These are phyloP conservation scores for Nakazawaea ernobii DNA, from an alignment of 805 yeast species.

Conservation along the genomic window DNA sequence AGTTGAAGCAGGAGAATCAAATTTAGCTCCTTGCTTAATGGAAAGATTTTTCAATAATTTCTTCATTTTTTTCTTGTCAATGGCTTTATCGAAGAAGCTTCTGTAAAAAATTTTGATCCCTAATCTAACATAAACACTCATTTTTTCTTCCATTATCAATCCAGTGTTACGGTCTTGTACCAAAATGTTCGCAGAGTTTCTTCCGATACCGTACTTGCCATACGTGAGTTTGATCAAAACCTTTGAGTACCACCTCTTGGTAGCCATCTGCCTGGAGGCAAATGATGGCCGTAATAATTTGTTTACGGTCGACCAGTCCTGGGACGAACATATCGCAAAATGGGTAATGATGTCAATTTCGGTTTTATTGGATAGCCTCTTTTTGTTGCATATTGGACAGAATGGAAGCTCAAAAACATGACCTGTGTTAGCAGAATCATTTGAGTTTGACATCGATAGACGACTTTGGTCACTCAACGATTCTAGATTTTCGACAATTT, in stretches of 20 bases:
- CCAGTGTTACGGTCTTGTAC: constrained; percentile 93
- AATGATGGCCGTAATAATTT: constrained; percentile 60
- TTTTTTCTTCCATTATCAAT: constrained; percentile 84
- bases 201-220: constrained; percentile 82
- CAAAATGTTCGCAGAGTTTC: constrained; percentile 87
- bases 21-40: constrained; percentile 77
- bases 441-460: background rate
- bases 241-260: constrained; percentile 84
- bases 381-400: constrained; percentile 78
- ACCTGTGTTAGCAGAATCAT: background rate
- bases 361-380: constrained; percentile 44
- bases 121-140: constrained; percentile 80
- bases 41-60: constrained; percentile 60
- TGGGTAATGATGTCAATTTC: constrained; percentile 77
- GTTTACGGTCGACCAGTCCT: constrained; percentile 67
- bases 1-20: constrained; percentile 64
- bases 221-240: constrained; percentile 77
- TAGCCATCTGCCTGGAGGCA: constrained; percentile 76
- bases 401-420: constrained; percentile 4
- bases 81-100: constrained; percentile 56
- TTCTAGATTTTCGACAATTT: constrained; percentile 44
- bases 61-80: constrained; percentile 52
- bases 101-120: constrained; percentile 83
- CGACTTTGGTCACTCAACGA: constrained; percentile 12
- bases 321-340: constrained; percentile 78